Percentiles rank a stretch among this genome's conserved stretches.
These are phyloP conservation scores for Aegilops sharonensis DNA, from an alignment of 176 grass and related monocot genomes.

Conservation along the genomic window DNA sequence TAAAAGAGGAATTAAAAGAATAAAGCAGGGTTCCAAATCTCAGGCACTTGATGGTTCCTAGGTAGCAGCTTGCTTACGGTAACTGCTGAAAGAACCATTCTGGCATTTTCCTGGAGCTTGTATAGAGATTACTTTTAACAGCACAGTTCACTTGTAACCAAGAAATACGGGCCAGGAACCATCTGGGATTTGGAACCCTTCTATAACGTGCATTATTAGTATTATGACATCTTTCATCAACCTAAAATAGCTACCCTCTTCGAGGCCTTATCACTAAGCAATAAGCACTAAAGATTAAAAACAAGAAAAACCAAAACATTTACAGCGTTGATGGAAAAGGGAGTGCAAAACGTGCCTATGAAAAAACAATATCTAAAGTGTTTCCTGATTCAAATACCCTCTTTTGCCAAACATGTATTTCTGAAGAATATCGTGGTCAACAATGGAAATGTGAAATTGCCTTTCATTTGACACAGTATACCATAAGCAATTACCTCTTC, in stretches of 20 bases:
- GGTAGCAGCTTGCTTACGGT: slow-evolving; percentile 5
- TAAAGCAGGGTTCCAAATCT: slow-evolving; percentile 15
- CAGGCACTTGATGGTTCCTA: slow-evolving; percentile 12
- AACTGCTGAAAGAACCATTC: slow-evolving; percentile 25
- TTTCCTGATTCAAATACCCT: background rate
- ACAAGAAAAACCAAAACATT: background rate
- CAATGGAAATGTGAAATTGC: slow-evolving; percentile 14
- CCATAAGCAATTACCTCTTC: slow-evolving; percentile 49
- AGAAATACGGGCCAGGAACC: slow-evolving; percentile 1
- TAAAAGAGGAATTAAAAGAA: slow-evolving; percentile 16
- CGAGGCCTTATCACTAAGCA: slow-evolving; percentile 12
- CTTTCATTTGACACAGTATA: background rate
- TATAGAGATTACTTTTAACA: slow-evolving; percentile 5
- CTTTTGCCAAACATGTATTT: background rate
- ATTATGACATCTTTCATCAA: background rate
- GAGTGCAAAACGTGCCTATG: background rate
- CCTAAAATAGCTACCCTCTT: background rate
- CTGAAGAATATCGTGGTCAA: slow-evolving; percentile 24
- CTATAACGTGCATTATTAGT: background rate
- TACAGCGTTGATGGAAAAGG: background rate
- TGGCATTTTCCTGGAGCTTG: background rate
- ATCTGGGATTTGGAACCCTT: slow-evolving; percentile 18
- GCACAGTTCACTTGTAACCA: background rate
- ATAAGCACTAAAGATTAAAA: slow-evolving; percentile 12
- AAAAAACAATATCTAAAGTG: background rate